These are phyloP conservation scores for Paecilomyces sp. DNA, from an alignment of 2,329 filamentous ascomycete species.

Conservation along the genomic window DNA sequence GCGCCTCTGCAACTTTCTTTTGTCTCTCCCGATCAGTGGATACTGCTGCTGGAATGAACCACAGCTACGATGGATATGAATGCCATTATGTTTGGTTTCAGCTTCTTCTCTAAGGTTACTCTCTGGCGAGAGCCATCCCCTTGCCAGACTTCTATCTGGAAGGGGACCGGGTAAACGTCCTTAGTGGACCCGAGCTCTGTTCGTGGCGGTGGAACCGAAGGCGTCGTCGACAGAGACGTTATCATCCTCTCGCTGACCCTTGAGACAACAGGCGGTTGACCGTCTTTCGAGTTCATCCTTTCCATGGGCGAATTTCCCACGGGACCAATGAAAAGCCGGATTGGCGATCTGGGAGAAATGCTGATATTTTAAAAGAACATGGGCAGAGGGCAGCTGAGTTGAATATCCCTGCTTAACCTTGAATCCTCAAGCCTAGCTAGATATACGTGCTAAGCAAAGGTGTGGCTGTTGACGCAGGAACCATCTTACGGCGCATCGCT, in stretches of 20 bases:
- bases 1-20: neutral
- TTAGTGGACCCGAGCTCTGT: neutral
- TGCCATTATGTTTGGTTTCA: neutral
- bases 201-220: neutral
- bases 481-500: neutral
- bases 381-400: neutral
- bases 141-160: neutral
- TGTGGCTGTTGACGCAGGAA: neutral
- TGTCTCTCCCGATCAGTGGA: neutral
- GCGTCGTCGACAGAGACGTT: neutral
- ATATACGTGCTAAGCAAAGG: no score
- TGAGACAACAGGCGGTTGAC: neutral
- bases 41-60: neutral
- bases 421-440: neutral
- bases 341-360: neutral
- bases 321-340: neutral
- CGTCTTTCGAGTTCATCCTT: neutral
- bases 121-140: neutral
- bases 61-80: neutral
- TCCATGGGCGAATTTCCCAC: neutral
- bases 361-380: neutral
- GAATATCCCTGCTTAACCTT: neutral
- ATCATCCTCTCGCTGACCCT: neutral
- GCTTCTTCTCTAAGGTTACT: neutral
- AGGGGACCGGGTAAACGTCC: neutral